phyloP scores from a whole-genome alignment of 805 yeast species.

The Kurtzmaniella fragi region DNA sequence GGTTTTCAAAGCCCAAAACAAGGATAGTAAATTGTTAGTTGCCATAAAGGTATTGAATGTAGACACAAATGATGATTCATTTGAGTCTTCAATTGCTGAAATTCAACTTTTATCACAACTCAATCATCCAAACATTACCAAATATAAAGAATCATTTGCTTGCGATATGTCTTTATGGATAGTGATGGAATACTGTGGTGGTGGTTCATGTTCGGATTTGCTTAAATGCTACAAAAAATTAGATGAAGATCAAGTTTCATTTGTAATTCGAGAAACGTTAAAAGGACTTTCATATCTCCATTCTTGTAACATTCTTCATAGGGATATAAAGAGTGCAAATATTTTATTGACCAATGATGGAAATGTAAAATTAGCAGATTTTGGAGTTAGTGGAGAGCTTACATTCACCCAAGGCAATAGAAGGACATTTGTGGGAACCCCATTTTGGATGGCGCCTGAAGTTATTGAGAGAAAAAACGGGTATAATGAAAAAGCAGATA shows the following conservation, averaged over 20 bases:
- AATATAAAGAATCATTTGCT: slow-evolving; percentile 54
- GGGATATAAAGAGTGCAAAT: slow-evolving; percentile 90
- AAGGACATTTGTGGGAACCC: slow-evolving; percentile 89
- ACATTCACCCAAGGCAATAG: slow-evolving; percentile 47
- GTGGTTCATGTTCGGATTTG: slow-evolving; percentile 83
- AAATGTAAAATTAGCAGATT: slow-evolving; percentile 78
- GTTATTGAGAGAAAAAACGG: slow-evolving; percentile 60
- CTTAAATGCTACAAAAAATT: slow-evolving; percentile 51
- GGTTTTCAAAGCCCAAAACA: slow-evolving; percentile 59
- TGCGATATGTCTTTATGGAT: slow-evolving; percentile 74
- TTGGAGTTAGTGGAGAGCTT: slow-evolving; percentile 88
- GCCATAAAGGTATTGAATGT: slow-evolving; percentile 87
- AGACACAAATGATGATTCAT: slow-evolving; percentile 74
- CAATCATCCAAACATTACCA: slow-evolving; percentile 62
- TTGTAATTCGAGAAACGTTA: slow-evolving; percentile 58
- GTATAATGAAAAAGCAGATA: slow-evolving; percentile 83
- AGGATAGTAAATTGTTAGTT: slow-evolving; percentile 40
- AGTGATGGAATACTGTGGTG: slow-evolving; percentile 93
- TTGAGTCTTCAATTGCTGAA: slow-evolving; percentile 68
- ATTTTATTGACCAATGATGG: slow-evolving; percentile 69
- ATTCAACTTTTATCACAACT: slow-evolving; percentile 68
- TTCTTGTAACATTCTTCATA: slow-evolving; percentile 67
- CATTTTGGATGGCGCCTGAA: slow-evolving; percentile 99
- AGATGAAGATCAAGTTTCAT: slow-evolving; percentile 56
- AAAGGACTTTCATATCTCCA: slow-evolving; percentile 77